phyloP scores from a whole-genome alignment of 208 protist species.

The Crithidia sp. region DNA sequence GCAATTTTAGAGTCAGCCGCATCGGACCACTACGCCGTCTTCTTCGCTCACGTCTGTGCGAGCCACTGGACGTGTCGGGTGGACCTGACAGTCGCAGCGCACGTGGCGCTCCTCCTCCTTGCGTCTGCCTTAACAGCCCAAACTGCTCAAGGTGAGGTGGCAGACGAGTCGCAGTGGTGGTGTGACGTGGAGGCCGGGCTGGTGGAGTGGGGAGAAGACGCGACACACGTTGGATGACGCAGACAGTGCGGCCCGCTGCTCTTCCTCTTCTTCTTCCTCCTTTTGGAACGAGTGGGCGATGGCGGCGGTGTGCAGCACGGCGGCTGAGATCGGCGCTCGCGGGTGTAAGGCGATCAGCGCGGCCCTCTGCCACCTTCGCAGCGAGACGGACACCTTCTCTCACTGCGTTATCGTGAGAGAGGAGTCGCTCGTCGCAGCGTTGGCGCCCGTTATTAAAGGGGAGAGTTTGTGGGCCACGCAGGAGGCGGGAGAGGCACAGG shows the following conservation, averaged over 20 bases:
- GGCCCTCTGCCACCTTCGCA: constrained; percentile 3
- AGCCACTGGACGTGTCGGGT: constrained; percentile 23
- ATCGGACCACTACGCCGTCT: constrained; percentile 8
- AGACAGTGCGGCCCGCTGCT: too few species aligned
- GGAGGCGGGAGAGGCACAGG: constrained; percentile 3
- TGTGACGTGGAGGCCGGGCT: not conserved
- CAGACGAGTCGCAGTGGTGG: constrained; percentile 15
- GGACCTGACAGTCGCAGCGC: constrained; percentile 26
- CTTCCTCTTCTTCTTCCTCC: not conserved
- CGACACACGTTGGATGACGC: not conserved
- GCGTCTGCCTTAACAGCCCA: not conserved
- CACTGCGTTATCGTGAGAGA: constrained; percentile 12
- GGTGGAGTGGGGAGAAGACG: constrained; percentile 12
- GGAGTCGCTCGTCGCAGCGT: not conserved
- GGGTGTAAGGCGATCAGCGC: constrained; percentile 19
- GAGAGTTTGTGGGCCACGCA: constrained; percentile 25
- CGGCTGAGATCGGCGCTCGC: constrained; percentile 9
- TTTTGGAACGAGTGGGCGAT: constrained; percentile 18
- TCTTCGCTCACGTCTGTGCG: constrained; percentile 14
- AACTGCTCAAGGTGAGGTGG: not conserved
- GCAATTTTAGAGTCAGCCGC: too few species aligned
- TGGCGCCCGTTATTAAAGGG: not conserved
- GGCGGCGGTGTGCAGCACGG: constrained; percentile 14
- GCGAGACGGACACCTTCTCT: not conserved
- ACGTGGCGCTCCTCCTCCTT: constrained; percentile 26